Conservation (phyloP, 257 asterid species). For the Solanum pennellii region DNA sequence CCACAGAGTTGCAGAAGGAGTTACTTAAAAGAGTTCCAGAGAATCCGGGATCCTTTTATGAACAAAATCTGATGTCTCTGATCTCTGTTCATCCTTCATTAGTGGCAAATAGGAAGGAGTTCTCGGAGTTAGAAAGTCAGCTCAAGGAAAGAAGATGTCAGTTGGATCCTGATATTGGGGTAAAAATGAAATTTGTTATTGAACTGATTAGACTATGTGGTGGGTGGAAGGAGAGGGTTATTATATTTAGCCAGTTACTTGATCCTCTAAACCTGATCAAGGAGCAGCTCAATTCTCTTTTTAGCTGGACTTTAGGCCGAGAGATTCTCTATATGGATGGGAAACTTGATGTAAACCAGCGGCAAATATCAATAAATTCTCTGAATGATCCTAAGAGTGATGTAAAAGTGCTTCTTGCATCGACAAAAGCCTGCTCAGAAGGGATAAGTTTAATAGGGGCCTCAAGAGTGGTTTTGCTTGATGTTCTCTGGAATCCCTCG, state of each 20-base stretch:
- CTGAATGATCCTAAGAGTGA: conserved; percentile 34
- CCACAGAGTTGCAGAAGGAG: conserved; percentile 33
- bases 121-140: background rate
- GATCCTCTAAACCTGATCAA: background rate
- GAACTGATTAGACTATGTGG: background rate
- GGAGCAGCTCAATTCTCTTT: background rate
- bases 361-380: conserved; percentile 30
- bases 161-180: background rate
- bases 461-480: conserved; percentile 69
- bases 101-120: background rate
- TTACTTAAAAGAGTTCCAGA: conserved; percentile 5
- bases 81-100: background rate
- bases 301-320: background rate
- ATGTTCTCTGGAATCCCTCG: conserved; percentile 73
- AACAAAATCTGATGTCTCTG: background rate
- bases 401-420: conserved; percentile 60
- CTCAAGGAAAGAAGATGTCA: background rate
- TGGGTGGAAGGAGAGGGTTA: background rate
- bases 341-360: conserved; percentile 6
- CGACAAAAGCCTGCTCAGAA: conserved; percentile 56
- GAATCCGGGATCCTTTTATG: conserved; percentile 8
- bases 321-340: conserved; percentile 33
- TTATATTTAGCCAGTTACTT: background rate
- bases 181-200: background rate
- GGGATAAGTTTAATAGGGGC: conserved; percentile 81